Conservation (phyloP, 495 filamentous ascomycete genomes). For the Neurospora sp. region DNA sequence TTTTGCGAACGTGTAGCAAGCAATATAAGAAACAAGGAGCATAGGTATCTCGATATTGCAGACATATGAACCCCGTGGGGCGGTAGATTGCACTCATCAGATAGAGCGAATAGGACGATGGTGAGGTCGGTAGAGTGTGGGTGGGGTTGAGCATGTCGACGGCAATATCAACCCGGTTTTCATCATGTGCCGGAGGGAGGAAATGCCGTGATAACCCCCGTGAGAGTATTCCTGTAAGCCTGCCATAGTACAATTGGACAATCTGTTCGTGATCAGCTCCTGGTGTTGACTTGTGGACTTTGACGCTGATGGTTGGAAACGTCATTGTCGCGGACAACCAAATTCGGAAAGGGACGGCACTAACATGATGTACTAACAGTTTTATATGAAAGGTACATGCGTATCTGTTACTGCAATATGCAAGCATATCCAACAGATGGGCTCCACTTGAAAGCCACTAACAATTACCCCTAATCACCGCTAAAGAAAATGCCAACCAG, state of each 20-base stretch:
- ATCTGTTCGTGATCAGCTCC: neutral
- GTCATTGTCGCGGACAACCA: neutral
- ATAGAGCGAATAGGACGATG: slow-evolving; percentile 7
- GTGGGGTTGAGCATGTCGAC: slow-evolving; percentile 2
- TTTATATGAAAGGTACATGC: too few relatives aligned
- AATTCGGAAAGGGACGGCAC: neutral
- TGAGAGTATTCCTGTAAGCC: neutral
- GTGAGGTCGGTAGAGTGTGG: slow-evolving; percentile 15
- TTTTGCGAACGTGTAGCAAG: neutral
- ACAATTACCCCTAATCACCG: neutral
- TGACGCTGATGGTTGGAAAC: neutral
- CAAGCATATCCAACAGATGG: too few relatives aligned
- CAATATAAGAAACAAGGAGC: neutral
- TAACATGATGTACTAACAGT: neutral
- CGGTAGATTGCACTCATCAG: slow-evolving; percentile 11
- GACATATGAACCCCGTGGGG: slow-evolving; percentile 1
- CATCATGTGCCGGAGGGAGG: neutral
- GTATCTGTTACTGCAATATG: neutral
- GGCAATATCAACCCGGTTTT: slow-evolving; percentile 14
- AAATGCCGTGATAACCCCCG: neutral
- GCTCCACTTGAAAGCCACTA: neutral
- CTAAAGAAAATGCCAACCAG: neutral
- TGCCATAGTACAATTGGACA: neutral
- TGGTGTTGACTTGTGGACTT: neutral
- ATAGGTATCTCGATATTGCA: neutral